Conservation (phyloP, 2,329 filamentous ascomycete species). For the Aureobasidium sp. region DNA sequence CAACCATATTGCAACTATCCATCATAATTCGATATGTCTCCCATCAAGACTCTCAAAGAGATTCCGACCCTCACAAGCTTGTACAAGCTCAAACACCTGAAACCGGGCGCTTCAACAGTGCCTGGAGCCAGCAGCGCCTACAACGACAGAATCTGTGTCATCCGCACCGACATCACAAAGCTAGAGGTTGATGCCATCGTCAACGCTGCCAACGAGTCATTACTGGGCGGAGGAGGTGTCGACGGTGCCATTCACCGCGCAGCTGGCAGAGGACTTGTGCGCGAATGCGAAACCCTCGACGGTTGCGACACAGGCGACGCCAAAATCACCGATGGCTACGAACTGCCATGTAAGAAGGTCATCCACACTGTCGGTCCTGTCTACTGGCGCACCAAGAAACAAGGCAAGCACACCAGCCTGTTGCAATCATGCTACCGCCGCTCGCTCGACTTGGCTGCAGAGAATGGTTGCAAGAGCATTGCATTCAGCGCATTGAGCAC, state of each 20-base stretch:
- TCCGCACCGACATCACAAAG: slow-evolving; percentile 83
- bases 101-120: slow-evolving; percentile 29
- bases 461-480: slow-evolving; percentile 72
- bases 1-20: background rate
- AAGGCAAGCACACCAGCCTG: slow-evolving; percentile 44
- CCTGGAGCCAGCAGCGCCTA: slow-evolving; percentile 53
- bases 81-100: slow-evolving; percentile 66
- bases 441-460: slow-evolving; percentile 76
- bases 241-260: slow-evolving; percentile 80
- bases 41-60: slow-evolving; percentile 50
- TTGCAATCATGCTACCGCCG: slow-evolving; percentile 73
- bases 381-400: slow-evolving; percentile 57
- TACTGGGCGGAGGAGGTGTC: slow-evolving; percentile 92
- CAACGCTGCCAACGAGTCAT: slow-evolving; percentile 85
- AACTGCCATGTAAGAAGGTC: slow-evolving; percentile 78
- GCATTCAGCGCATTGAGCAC: slow-evolving; percentile 91
- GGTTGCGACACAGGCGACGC: slow-evolving; percentile 83
- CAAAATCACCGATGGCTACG: slow-evolving; percentile 84
- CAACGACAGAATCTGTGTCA: slow-evolving; percentile 76
- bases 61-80: slow-evolving; percentile 72
- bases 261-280: slow-evolving; percentile 73
- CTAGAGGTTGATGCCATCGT: slow-evolving; percentile 86
- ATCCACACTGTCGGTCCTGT: slow-evolving; percentile 94
- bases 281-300: slow-evolving; percentile 75
- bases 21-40: slow-evolving; percentile 24